phyloP scores from a whole-genome alignment of 2,329 filamentous ascomycete species.

The Xylariaceae sp. region DNA sequence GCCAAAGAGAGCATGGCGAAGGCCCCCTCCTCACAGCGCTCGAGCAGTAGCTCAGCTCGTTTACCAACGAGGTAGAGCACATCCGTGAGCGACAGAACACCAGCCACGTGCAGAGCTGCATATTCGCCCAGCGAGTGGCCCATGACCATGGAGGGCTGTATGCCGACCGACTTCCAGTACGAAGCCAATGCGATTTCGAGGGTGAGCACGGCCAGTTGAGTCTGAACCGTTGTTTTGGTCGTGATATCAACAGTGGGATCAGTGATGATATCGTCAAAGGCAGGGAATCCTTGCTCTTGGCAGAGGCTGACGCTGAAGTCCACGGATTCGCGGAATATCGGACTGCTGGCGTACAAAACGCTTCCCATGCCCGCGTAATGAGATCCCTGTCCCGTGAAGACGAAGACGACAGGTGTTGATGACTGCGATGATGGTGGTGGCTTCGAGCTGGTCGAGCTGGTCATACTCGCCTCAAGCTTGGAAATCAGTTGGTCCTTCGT shows the following conservation, averaged over 20 bases:
- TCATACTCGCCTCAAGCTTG: conserved; percentile 36
- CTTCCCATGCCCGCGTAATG: conserved; percentile 19
- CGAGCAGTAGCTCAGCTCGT: neutral
- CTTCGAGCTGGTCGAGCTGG: too few species aligned
- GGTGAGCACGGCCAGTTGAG: conserved; percentile 6
- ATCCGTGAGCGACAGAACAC: conserved; percentile 4
- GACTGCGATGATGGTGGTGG: too few species aligned
- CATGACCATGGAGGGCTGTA: conserved; percentile 5
- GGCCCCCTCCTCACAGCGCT: conserved; percentile 3
- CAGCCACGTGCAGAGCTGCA: conserved; percentile 10
- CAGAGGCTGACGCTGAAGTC: conserved; percentile 1
- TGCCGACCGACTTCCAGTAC: conserved; percentile 4
- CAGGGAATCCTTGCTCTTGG: conserved; percentile 3
- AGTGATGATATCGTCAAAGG: conserved; percentile 6
- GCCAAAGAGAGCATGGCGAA: conserved; percentile 5
- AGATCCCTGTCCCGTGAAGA: conserved; percentile 25
- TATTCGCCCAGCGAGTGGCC: conserved; percentile 15
- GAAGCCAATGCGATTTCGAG: conserved; percentile 5
- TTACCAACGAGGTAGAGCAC: conserved; percentile 8
- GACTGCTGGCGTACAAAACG: conserved; percentile 15
- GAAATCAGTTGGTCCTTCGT: conserved; percentile 31
- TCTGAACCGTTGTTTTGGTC: neutral
- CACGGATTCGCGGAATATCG: conserved; percentile 21
- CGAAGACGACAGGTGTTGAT: conserved; percentile 21
- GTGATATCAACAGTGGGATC: neutral